Conservation (phyloP, 1,284 basidiomycete genomes). For the Puccinia hordei region DNA sequence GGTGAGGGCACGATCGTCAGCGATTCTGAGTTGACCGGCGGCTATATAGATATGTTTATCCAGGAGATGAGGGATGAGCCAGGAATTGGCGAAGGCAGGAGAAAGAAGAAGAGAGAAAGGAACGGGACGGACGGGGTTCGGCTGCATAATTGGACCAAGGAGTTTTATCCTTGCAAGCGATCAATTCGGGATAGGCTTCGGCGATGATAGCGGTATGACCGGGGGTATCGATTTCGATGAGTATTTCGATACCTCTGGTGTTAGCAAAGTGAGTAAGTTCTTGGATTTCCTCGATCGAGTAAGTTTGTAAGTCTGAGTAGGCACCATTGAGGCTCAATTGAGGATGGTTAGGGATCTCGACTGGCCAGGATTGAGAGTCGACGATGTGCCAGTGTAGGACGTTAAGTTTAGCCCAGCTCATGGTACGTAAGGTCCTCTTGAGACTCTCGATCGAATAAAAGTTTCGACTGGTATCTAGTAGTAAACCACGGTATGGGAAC, state of each 20-base stretch:
- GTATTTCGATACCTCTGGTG: conserved; percentile 74
- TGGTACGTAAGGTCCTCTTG: conserved; percentile 74
- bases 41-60: too few species aligned
- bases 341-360: conserved; percentile 66
- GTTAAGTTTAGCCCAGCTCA: conserved; percentile 80
- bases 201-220: conserved; percentile 75
- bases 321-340: conserved; percentile 71
- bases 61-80: too few species aligned
- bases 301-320: conserved; percentile 67
- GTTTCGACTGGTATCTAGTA: conserved; percentile 76
- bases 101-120: conserved; percentile 12
- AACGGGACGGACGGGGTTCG: conserved; percentile 58
- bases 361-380: conserved; percentile 62
- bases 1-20: conserved; percentile 62
- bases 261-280: conserved; percentile 73
- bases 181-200: conserved; percentile 69
- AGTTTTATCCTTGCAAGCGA: conserved; percentile 70
- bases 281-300: conserved; percentile 67
- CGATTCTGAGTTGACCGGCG: conserved; percentile 75
- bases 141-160: conserved; percentile 71
- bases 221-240: conserved; percentile 73
- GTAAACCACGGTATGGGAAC: conserved; percentile 67
- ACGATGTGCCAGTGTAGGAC: conserved; percentile 53
- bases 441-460: conserved; percentile 66
- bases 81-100: not conserved